These are phyloP conservation scores for Paraconiothyrium sp. DNA, from an alignment of 2,329 filamentous ascomycete species.

Conservation along the genomic window DNA sequence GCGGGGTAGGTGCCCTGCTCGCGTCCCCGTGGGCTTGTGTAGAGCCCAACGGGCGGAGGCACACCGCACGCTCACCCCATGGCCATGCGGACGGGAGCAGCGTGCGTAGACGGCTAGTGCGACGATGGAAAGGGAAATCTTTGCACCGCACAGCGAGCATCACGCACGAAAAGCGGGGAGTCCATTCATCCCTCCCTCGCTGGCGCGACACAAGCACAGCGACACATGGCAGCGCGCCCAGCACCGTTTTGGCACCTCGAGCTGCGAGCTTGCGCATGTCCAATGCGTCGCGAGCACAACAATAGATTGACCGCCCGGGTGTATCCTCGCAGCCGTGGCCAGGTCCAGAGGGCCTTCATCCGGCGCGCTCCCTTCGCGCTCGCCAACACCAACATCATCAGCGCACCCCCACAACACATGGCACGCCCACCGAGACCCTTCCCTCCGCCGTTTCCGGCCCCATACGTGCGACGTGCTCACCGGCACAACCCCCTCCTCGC, in stretches of 20 bases:
- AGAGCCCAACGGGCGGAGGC: not conserved
- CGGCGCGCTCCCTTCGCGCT: too few relatives aligned
- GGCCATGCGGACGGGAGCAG: constrained; percentile 17
- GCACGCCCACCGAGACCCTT: constrained; percentile 13
- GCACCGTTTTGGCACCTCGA: constrained; percentile 1
- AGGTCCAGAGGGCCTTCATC: too few relatives aligned
- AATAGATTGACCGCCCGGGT: too few relatives aligned
- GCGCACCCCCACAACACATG: constrained; percentile 6
- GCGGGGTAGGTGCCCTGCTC: not conserved
- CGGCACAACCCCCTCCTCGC: constrained; percentile 3
- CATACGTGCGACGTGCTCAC: constrained; percentile 6
- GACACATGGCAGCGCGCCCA: constrained; percentile 13
- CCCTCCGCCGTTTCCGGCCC: constrained; percentile 10
- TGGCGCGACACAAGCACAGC: constrained; percentile 17
- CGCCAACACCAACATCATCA: constrained; percentile 7
- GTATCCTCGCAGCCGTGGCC: too few relatives aligned
- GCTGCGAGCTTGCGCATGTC: too few relatives aligned
- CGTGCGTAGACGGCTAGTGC: constrained; percentile 12
- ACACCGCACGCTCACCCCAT: constrained; percentile 3
- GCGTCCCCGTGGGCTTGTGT: not conserved
- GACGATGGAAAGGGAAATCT: not conserved
- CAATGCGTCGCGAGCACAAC: too few relatives aligned
- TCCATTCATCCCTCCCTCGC: constrained; percentile 6
- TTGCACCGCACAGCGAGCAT: constrained; percentile 11
- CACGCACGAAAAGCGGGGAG: constrained; percentile 11